Base-by-base conservation (phyloP, 345 rosid species). In the Mangifera indica region DNA sequence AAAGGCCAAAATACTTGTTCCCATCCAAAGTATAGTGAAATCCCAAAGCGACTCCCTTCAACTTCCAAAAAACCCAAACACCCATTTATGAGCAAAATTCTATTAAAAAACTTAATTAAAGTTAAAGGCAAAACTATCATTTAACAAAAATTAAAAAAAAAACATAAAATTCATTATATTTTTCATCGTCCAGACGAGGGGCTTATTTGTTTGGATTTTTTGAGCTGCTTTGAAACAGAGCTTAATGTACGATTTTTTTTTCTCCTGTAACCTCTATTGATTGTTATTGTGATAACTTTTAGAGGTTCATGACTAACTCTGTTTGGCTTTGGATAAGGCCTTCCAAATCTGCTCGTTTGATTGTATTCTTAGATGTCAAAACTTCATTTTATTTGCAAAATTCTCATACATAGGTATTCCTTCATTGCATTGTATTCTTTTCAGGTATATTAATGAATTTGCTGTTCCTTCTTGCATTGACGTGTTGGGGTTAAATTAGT, bases 191-290 rank as follows among this genome's bases (percentile, higher is more conserved):
- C n/a, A n/a, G n/a, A n/a, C n/a, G n/a, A n/a, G n/a, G n/a, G n/a
- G n/a, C n/a, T n/a, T n/a, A n/a, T n/a, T n/a, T n/a, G n/a, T n/a
- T n/a, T n/a, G n/a, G n/a, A n/a, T n/a, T n/a, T n/a, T n/a, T n/a
- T 81, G 69, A 95, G 81, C 92, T 95, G 82, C 84, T 84, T 69
- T 52, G 5, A 9, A 17, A 40, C 44, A 4, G 71, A 75, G 71
- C 72, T 58, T 72, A 73, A 73, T 32, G 78, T 76, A 84, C 67
- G 72, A 64, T 75, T 63, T 53, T 58, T 62, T 80, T 63, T 60
- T 67, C n/a, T 73, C 42, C 54, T 62, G 72, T 64, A 70, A 67
- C 69, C 54, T 66, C 60, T 60, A 55, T 54, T 80, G 55, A 52
- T 84, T 80, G 81, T 74, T 72, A 74, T 80, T 80, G 80, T 78